Evolutionary conservation across 176 grass and related monocot genomes (phyloP), one percentile per base, ranked within the genome.

Genomic region (Rhynchospora tenuis): DNA sequence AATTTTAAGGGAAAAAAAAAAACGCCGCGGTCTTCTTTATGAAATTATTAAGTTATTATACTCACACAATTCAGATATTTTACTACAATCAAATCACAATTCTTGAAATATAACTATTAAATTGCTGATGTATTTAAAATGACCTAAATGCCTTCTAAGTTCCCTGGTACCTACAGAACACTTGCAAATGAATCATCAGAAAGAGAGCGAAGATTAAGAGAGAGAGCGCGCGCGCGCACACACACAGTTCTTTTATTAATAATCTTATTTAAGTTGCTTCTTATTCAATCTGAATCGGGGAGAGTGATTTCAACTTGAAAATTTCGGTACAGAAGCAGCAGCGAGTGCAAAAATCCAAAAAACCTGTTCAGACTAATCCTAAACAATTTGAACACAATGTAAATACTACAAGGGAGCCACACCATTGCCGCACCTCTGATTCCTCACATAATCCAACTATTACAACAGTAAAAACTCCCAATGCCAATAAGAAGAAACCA

Each of bases 401-500:
- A 55, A 55, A 17, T 6, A 56, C 24, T 76, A 77, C 72, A 54
- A 9, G 59, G 9, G 47, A 76, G 48, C 46, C 38, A 48, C 29
- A 82, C 8, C 57, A 82, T 66, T 65, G 33, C 47, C 27, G 63
- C 55, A 65, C 59, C 27, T 65, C 59, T 48, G 67, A 52, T 45
- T 48, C 59, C 80, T 82, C 60, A 8, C 47, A 68, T 82, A 82
- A 82, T 82, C 45, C 59, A 29, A 61, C 45, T 63, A 65, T 67
- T 82, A 82, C 63, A 82, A 57, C 61, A 54, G 14, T 54, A 38
- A 50, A 64, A 26, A 47, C 62, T 62, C 7, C 9, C 42, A 82
- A 82, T n/a, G 28, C 61, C 80, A 50, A 82, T 29, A 54, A 67
- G 44, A 82, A 59, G 17, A n/a, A 61, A 66, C 66, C 42, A 82